Evolutionary conservation across 306 rosid genomes (phyloP), one percentile per base, ranked within the genome.

Genomic region (Trifolium subterraneum): DNA sequence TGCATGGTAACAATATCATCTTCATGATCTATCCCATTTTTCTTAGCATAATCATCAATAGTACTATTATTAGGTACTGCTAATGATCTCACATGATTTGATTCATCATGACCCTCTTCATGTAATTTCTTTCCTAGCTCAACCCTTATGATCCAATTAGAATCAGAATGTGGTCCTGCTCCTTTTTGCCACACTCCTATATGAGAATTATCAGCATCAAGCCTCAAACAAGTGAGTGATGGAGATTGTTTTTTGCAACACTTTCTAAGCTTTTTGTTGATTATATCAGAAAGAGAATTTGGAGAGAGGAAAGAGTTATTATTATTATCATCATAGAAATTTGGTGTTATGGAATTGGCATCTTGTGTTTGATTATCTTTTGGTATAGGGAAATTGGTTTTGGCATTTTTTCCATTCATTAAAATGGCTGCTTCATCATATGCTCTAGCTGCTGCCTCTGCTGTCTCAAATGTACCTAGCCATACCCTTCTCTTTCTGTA

Each of bases 101-200:
- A 63, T 63, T 63, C 68, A 70, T 18, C 68, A 69, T 51, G 58
- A 51, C 31, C 22, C 2, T 51, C 39, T 39, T 69, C 51, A 25
- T 85, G 81, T 58, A 12, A 12, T 12, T 85, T 87, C 35, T 84
- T 84, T 27, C 93, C 97, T 64, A 93, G 90, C 87, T 93, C 92
- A 0, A 93, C 90, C 79, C 89, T 88, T 93, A 91, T 87, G 81
- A 93, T 93, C 98, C 98, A 93, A 20, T 82, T 86, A 6, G 98
- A 91, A 55, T 70, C 83, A 1, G 97, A 89, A 5, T 86, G 89
- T 0, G 92, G 55, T 1, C 98, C 96, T 4, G 90, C 87, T 0
- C 97, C 88, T 72, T 91, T 91, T 54, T 93, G 97, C 98, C 98
- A 93, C 12, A 93, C 97, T 1, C 98, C 98, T 25, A 93, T 93